Evolutionary conservation across 257 asterid genomes (phyloP).

Genomic region (Apocynum venetum): DNA sequence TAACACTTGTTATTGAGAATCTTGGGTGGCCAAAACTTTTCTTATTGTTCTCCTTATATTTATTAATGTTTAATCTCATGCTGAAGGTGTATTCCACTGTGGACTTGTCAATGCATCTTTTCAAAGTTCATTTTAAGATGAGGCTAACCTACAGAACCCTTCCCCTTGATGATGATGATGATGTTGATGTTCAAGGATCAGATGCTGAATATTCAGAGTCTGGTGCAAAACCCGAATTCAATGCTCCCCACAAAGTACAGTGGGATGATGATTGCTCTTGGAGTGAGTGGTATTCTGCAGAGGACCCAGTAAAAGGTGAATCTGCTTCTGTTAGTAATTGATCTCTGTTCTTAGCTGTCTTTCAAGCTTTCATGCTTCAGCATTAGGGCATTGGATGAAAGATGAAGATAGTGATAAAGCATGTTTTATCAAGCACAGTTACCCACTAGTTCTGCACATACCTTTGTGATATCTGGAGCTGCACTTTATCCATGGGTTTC

Average conservation of each 20-base stretch:
- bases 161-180: constrained; percentile 58
- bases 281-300: constrained; percentile 96
- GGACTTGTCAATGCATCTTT: constrained; percentile 84
- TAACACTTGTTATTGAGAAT: background rate
- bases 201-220: constrained; percentile 46
- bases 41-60: background rate
- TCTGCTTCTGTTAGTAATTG: constrained; percentile 17
- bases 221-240: constrained; percentile 45
- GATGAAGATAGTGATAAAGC: background rate
- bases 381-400: background rate
- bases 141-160: constrained; percentile 79
- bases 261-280: constrained; percentile 93
- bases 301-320: constrained; percentile 82
- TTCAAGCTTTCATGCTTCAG: background rate
- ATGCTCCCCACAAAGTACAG: constrained; percentile 44
- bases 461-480: background rate
- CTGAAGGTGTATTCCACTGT: constrained; percentile 66
- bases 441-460: background rate
- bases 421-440: background rate
- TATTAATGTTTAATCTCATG: constrained; percentile 13
- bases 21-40: background rate
- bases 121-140: constrained; percentile 74
- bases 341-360: background rate
- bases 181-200: constrained; percentile 37
- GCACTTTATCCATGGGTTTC: background rate